Base-by-base conservation (phyloP, 306 rosid species). In the Vigna unguiculata region DNA sequence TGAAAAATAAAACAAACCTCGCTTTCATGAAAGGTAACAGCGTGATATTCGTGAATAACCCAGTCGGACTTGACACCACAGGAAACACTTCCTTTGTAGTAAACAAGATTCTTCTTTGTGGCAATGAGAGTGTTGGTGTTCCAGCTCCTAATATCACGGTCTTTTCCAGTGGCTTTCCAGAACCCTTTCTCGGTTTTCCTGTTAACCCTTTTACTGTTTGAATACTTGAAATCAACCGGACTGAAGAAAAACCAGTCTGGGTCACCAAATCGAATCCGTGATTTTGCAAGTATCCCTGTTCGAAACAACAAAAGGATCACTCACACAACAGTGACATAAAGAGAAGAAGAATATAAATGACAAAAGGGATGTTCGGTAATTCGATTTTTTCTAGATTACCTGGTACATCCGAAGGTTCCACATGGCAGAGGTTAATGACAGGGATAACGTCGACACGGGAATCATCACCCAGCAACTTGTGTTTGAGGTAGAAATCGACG, bases 241-340 rank as follows among this genome's bases (percentile, higher is more conserved):
- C 75, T 71, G 63, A 91, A 82, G 86, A 90, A 93, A 76, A 67
- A 93, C 97, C 94, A 91, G 43, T 86, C 78, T n/a, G n/a, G n/a
- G n/a, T n/a, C n/a, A n/a, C n/a, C n/a, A n/a, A n/a, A n/a, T n/a
- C n/a, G n/a, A n/a, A n/a, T n/a, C n/a, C n/a, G n/a, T n/a, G n/a
- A n/a, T n/a, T n/a, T n/a, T n/a, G 0, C 93, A 84, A 54, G 32
- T 16, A 72, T 16, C 78, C 36, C 46, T 61, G 7, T 8, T 77
- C 1, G 12, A 34, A 43, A 41, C 16, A 61, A 49, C 7, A 22
- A 13, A 45, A n/a, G n/a, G n/a, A n/a, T n/a, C n/a, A n/a, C n/a
- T n/a, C n/a, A n/a, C n/a, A n/a, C n/a, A n/a, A n/a, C n/a, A n/a
- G n/a, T n/a, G n/a, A n/a, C n/a, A n/a, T n/a, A n/a, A n/a, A n/a